phyloP scores from a whole-genome alignment of 176 grass and related monocot species.

The Carex parvula region DNA sequence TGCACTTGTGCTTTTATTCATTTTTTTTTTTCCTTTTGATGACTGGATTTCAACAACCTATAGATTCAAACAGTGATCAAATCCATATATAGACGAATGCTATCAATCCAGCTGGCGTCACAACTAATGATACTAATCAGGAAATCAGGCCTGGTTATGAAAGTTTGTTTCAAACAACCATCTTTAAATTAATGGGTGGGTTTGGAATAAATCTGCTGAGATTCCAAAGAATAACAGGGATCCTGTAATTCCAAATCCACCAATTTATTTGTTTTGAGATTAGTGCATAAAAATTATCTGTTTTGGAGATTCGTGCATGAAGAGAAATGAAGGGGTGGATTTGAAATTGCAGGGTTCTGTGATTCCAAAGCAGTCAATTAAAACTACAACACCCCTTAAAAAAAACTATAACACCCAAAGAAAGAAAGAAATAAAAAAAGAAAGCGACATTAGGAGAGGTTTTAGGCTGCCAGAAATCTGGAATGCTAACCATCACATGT shows the following conservation, averaged over 20 bases:
- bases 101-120: not conserved
- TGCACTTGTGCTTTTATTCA: not conserved
- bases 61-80: not conserved
- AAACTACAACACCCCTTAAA: not conserved
- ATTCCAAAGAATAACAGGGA: too few species aligned
- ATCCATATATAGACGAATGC: not conserved
- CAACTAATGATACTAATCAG: not conserved
- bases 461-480: constrained; percentile 20
- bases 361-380: not conserved
- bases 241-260: too few species aligned
- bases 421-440: not conserved
- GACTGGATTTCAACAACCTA: too few species aligned
- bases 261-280: too few species aligned
- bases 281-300: too few species aligned
- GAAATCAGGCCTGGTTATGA: not conserved
- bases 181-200: too few species aligned
- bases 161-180: not conserved
- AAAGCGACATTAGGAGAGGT: not conserved
- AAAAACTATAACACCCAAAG: not conserved
- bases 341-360: too few species aligned
- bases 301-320: too few species aligned
- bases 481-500: too few species aligned
- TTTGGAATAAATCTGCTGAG: too few species aligned
- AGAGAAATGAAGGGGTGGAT: too few species aligned
- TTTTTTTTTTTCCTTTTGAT: not conserved